These are phyloP conservation scores for Aquilaria malaccensis DNA, from an alignment of 345 rosid species.

Conservation along the genomic window DNA sequence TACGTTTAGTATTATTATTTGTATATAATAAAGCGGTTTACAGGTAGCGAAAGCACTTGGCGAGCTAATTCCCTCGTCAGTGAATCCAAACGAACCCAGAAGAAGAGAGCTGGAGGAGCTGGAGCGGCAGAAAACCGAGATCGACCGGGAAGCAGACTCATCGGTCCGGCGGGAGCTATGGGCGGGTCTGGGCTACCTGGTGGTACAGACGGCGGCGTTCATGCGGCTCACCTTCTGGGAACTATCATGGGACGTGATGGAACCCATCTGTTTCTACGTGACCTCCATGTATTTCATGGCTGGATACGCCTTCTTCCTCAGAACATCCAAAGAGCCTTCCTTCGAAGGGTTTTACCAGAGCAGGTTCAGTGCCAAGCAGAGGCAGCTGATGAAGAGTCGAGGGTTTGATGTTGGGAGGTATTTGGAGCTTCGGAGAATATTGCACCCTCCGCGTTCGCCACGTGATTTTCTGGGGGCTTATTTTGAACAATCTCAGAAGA, in stretches of 20 bases:
- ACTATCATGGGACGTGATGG: constrained; percentile 98
- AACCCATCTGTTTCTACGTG: constrained; percentile 85
- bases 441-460: constrained; percentile 15
- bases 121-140: constrained; percentile 41
- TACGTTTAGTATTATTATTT: too few species aligned
- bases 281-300: constrained; percentile 70
- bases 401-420: constrained; percentile 55
- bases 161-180: constrained; percentile 66
- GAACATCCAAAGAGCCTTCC: constrained; percentile 78
- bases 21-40: constrained; percentile 13
- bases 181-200: constrained; percentile 60
- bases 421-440: constrained; percentile 38
- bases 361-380: constrained; percentile 62
- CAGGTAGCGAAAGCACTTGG: constrained; percentile 73
- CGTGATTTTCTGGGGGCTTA: constrained; percentile 3
- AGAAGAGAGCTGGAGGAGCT: constrained; percentile 54
- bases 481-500: constrained; percentile 2
- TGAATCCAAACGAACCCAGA: constrained; percentile 44
- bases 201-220: constrained; percentile 69
- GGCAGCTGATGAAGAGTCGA: constrained; percentile 35
- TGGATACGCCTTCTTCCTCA: constrained; percentile 74
- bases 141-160: constrained; percentile 50
- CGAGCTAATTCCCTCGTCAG: constrained; percentile 51
- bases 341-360: constrained; percentile 80
- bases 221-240: constrained; percentile 99